These are phyloP conservation scores for Didymella lethalis DNA, from an alignment of 2,329 filamentous ascomycete species.

Conservation along the genomic window DNA sequence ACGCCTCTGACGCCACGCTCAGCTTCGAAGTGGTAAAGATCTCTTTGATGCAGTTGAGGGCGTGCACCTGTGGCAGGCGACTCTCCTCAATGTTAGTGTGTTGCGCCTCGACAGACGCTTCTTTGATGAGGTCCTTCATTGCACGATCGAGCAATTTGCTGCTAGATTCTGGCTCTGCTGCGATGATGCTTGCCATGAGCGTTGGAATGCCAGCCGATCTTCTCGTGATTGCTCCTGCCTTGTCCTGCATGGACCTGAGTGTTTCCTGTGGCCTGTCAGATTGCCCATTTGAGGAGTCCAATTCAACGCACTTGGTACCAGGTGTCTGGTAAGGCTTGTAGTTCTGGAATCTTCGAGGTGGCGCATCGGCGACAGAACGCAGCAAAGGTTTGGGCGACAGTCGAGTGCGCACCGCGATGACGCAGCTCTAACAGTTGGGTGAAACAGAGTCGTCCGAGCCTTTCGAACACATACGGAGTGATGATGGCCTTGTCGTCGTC, in stretches of 20 bases:
- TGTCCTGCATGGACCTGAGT: slow-evolving; percentile 73
- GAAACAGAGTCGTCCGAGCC: slow-evolving; percentile 78
- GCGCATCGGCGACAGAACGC: slow-evolving; percentile 75
- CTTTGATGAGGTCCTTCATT: slow-evolving; percentile 67
- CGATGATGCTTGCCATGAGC: slow-evolving; percentile 81
- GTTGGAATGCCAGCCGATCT: slow-evolving; percentile 92
- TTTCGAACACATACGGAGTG: slow-evolving; percentile 63
- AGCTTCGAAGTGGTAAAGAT: slow-evolving; percentile 86
- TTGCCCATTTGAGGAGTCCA: not conserved
- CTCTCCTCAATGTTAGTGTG: slow-evolving; percentile 63
- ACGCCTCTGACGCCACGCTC: slow-evolving; percentile 73
- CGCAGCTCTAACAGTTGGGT: slow-evolving; percentile 81
- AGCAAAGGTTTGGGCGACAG: slow-evolving; percentile 87
- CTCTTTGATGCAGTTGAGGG: slow-evolving; percentile 91
- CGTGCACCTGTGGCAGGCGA: slow-evolving; percentile 87
- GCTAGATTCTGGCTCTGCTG: slow-evolving; percentile 68
- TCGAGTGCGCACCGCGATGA: slow-evolving; percentile 92
- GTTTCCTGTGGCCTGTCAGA: slow-evolving; percentile 60
- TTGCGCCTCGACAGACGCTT: slow-evolving; percentile 63
- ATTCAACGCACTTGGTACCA: slow-evolving; percentile 68
- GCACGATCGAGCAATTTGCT: slow-evolving; percentile 67
- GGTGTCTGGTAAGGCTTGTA: slow-evolving; percentile 61
- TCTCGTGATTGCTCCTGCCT: slow-evolving; percentile 81
- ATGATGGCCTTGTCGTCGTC: slow-evolving; percentile 30
- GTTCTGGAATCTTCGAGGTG: slow-evolving; percentile 57